Conservation (phyloP, 129 eudicot genomes). For the Erigeron canadensis region DNA sequence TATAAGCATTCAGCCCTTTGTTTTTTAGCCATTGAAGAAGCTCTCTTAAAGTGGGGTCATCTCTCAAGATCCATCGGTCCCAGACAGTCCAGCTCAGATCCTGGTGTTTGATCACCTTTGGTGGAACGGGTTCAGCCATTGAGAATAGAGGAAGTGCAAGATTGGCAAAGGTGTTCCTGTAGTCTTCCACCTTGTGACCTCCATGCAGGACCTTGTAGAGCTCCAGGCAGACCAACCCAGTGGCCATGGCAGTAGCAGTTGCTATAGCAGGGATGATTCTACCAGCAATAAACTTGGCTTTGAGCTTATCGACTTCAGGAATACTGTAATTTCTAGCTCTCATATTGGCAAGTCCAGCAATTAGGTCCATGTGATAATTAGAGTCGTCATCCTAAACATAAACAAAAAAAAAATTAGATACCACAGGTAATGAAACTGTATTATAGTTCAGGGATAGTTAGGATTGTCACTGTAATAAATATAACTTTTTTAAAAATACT, state of each 20-base stretch:
- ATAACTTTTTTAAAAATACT: too few relatives aligned
- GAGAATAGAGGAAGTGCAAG: slow-evolving; percentile 94
- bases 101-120: slow-evolving; percentile 79
- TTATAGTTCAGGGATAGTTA: neutral
- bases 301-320: slow-evolving; percentile 93
- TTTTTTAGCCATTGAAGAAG: slow-evolving; percentile 72
- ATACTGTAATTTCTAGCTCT: slow-evolving; percentile 95
- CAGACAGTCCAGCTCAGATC: slow-evolving; percentile 96
- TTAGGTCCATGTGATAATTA: slow-evolving; percentile 90
- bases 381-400: slow-evolving; percentile 79
- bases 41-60: slow-evolving; percentile 68
- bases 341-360: slow-evolving; percentile 96
- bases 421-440: too few relatives aligned
- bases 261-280: slow-evolving; percentile 99
- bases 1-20: slow-evolving; percentile 83
- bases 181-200: slow-evolving; percentile 88
- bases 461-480: neutral
- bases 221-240: slow-evolving; percentile 92
- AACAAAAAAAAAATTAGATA: neutral
- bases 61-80: slow-evolving; percentile 87
- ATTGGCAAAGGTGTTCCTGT: slow-evolving; percentile 91
- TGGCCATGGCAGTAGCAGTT: slow-evolving; percentile 95
- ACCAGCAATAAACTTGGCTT: slow-evolving; percentile 96
- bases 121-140: slow-evolving; percentile 95
- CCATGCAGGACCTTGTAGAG: slow-evolving; percentile 77